Evolutionary conservation across 208 protist genomes (phyloP).

Genomic region (Leishmania turanica): DNA sequence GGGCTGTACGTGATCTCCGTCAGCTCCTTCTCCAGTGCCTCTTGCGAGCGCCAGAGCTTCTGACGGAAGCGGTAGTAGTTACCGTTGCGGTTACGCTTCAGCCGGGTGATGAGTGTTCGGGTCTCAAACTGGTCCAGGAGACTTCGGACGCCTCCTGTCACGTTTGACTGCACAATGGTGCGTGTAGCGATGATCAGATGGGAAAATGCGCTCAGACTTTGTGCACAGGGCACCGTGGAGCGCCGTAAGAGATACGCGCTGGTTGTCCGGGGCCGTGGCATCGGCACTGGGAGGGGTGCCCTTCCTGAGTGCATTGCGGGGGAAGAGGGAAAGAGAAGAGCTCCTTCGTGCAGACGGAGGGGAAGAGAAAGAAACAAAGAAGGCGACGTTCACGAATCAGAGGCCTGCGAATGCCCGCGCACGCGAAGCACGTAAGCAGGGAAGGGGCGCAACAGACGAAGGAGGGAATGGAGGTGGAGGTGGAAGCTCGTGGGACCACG

Average conservation of each 20-base stretch:
- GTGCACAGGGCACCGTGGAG: neutral
- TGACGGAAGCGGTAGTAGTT: constrained; percentile 88
- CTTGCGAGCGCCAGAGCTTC: constrained; percentile 73
- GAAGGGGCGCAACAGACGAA: neutral
- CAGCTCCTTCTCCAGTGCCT: constrained; percentile 63
- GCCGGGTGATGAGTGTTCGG: constrained; percentile 30
- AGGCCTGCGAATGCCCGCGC: neutral
- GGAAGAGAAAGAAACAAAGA: constrained; percentile 1
- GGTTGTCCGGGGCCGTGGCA: neutral
- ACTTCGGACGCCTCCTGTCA: constrained; percentile 40
- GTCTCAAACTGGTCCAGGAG: constrained; percentile 75
- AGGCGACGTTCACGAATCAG: neutral
- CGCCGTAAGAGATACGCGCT: neutral
- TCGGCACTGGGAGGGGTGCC: neutral
- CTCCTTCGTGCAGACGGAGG: neutral
- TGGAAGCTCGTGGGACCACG: neutral
- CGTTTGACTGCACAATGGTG: constrained; percentile 66
- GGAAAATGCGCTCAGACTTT: neutral
- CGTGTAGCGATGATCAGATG: constrained; percentile 5
- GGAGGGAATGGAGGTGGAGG: neutral
- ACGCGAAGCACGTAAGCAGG: neutral
- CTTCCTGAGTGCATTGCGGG: neutral
- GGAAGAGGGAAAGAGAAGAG: neutral
- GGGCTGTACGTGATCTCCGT: constrained; percentile 63
- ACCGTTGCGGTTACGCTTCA: constrained; percentile 58